phyloP scores from a whole-genome alignment of 768 basidiomycete species.

The Suillus decipiens region DNA sequence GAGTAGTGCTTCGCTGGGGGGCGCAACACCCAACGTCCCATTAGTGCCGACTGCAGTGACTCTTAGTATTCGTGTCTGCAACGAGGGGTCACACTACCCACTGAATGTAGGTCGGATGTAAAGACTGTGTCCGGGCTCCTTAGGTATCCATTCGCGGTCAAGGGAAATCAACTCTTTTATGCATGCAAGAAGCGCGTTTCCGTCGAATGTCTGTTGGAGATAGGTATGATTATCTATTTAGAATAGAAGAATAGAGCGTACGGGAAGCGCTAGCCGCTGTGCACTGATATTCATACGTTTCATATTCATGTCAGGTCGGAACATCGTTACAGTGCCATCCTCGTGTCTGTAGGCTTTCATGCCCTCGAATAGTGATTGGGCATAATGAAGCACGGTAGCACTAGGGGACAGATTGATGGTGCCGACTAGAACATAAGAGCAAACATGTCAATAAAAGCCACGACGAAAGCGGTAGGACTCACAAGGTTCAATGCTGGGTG shows the following conservation, averaged over 20 bases:
- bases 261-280: slow-evolving; percentile 72
- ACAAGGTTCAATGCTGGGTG: slow-evolving; percentile 85
- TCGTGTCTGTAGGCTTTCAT: slow-evolving; percentile 89
- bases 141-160: slow-evolving; percentile 92
- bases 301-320: slow-evolving; percentile 98
- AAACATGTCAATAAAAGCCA: slow-evolving; percentile 10
- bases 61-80: slow-evolving; percentile 11
- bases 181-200: slow-evolving; percentile 68
- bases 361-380: slow-evolving; percentile 89
- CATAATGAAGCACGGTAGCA: slow-evolving; percentile 88
- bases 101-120: slow-evolving; percentile 87
- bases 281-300: slow-evolving; percentile 91
- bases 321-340: slow-evolving; percentile 74
- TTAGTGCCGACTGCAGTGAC: slow-evolving; percentile 64
- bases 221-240: slow-evolving; percentile 10
- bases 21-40: slow-evolving; percentile 48
- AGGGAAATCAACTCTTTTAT: slow-evolving; percentile 85
- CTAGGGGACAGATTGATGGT: slow-evolving; percentile 28
- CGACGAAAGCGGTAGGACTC: slow-evolving; percentile 30
- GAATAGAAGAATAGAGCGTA: slow-evolving; percentile 34
- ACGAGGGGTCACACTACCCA: slow-evolving; percentile 23
- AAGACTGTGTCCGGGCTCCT: slow-evolving; percentile 83
- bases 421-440: slow-evolving; percentile 21
- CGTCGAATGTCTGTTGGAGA: slow-evolving; percentile 66
- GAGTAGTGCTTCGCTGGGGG: slow-evolving; percentile 67